Evolutionary conservation across 192 early-diverging fungal species (phyloP).

Genomic region (Backusella tarrabulga): DNA sequence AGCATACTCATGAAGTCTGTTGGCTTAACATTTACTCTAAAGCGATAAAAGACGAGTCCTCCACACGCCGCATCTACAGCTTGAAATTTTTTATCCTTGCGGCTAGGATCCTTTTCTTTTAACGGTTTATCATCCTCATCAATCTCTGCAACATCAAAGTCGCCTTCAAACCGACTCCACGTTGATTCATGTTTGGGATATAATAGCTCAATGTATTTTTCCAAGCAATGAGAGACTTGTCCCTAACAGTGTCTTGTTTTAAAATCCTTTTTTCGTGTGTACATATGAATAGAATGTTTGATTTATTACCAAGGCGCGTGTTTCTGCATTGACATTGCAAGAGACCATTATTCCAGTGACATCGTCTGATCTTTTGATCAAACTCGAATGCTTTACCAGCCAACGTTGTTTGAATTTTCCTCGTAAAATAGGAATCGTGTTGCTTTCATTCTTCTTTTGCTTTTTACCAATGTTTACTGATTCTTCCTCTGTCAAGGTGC

Average conservation of each 20-base stretch:
- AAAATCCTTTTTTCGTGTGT: background rate
- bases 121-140: background rate
- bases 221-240: constrained; percentile 27
- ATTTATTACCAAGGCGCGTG: constrained; percentile 30
- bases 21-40: constrained; percentile 42
- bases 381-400: constrained; percentile 30
- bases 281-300: background rate
- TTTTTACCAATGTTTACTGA: background rate
- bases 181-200: constrained; percentile 25
- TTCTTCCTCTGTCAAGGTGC: background rate
- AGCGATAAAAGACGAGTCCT: constrained; percentile 46
- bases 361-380: constrained; percentile 28
- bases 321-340: constrained; percentile 30
- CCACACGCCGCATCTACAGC: constrained; percentile 50
- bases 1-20: constrained; percentile 37
- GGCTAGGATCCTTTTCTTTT: background rate
- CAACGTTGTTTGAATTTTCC: constrained; percentile 34
- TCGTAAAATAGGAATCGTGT: constrained; percentile 31
- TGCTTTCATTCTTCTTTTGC: constrained; percentile 13
- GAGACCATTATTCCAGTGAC: constrained; percentile 31
- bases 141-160: constrained; percentile 27
- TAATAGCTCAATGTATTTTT: constrained; percentile 21
- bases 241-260: background rate
- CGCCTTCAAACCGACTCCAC: constrained; percentile 30
- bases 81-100: constrained; percentile 38